Base-by-base conservation (phyloP, 2,329 filamentous ascomycete genomes). In the Aspergillus aculeatinus region DNA sequence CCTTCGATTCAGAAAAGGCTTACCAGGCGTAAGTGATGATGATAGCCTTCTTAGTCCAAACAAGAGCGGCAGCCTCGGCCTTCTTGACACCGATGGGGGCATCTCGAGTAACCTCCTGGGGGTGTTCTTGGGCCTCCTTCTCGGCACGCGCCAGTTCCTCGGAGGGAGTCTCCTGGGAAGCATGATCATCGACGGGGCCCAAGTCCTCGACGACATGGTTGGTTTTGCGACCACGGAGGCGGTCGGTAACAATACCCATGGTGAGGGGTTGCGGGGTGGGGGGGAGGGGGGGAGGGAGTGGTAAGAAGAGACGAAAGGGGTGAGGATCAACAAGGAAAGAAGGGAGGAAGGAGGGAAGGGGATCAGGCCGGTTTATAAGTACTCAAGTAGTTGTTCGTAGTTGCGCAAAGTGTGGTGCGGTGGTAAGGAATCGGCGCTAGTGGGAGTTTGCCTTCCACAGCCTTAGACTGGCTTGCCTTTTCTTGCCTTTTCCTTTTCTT, bases 51-150 rank as follows among this genome's bases (percentile, higher is more conserved):
- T 74, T 80, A 4, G 73, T 74, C 80, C 80, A 82, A 25, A 73
- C 76, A 55, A 79, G 67, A 4, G 80, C 77, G 3, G 79, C 74
- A 9, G 80, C 79, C 67, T 81, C 78, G 10, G 77, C 74, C 55
- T 79, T 75, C 57, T 78, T 71, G 10, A 81, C 78, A 70, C 79
- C 79, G 4, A 50, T 27, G 21, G 51, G 52, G 33, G 52, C 58
- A 9, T 48, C 48, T 9, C 27, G 14, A n/a, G 58, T 48, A 12
- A 60, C 31, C 25, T 51, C 52, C 19, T 55, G 50, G 25, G 58
- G 47, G 16, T 48, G 27, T 44, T 54, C n/a, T 10, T 51, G 27
- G 9, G 25, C 19, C 16, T 53, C 39, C 42, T 53, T 58, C 23
- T 54, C 50, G 3, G 51, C 33, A 23, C 33, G 35, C 5, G 23